Percentiles rank a stretch among this genome's conserved stretches.
Conservation (phyloP, 306 rosid genomes). For the Acmispon strigosus region DNA sequence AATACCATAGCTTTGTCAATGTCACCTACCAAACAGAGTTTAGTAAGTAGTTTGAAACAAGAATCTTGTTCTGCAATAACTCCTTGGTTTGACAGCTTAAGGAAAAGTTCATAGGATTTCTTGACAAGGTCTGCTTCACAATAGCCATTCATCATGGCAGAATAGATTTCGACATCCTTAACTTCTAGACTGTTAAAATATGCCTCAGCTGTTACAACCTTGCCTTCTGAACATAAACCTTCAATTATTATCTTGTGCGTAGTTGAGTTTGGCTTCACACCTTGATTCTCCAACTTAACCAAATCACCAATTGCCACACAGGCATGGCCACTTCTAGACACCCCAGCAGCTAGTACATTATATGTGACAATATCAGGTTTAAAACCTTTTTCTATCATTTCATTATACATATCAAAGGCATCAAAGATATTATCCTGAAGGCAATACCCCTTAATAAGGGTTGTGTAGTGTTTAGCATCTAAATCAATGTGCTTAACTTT, state of each 20-base stretch:
- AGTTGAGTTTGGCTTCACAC: slow-evolving; percentile 43
- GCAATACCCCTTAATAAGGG: slow-evolving; percentile 61
- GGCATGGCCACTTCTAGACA: slow-evolving; percentile 49
- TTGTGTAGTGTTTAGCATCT: slow-evolving; percentile 74
- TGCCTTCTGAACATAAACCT: slow-evolving; percentile 60
- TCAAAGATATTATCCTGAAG: slow-evolving; percentile 29
- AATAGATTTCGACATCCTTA: slow-evolving; percentile 46
- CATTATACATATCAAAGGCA: slow-evolving; percentile 42
- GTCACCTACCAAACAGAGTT: slow-evolving; percentile 44
- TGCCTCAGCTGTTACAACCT: slow-evolving; percentile 52
- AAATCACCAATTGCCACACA: slow-evolving; percentile 35
- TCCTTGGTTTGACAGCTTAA: slow-evolving; percentile 43
- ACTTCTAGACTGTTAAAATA: slow-evolving; percentile 43
- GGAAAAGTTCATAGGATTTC: slow-evolving; percentile 46
- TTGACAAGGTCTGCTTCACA: slow-evolving; percentile 43
- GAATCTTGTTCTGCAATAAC: slow-evolving; percentile 25
- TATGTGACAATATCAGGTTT: slow-evolving; percentile 63
- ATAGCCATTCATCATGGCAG: slow-evolving; percentile 67
- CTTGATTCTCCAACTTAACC: slow-evolving; percentile 44
- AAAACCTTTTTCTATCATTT: slow-evolving; percentile 51
- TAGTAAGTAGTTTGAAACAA: slow-evolving; percentile 41
- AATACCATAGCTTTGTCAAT: slow-evolving; percentile 28
- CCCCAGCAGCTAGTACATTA: slow-evolving; percentile 63
- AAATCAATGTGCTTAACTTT: slow-evolving; percentile 33
- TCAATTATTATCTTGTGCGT: slow-evolving; percentile 59